A percentile compares a stretch with the other conserved stretches of the same genome.
Evolutionary conservation across 2,329 filamentous ascomycete species (phyloP).

Genomic region (Claviceps lovelessii): DNA sequence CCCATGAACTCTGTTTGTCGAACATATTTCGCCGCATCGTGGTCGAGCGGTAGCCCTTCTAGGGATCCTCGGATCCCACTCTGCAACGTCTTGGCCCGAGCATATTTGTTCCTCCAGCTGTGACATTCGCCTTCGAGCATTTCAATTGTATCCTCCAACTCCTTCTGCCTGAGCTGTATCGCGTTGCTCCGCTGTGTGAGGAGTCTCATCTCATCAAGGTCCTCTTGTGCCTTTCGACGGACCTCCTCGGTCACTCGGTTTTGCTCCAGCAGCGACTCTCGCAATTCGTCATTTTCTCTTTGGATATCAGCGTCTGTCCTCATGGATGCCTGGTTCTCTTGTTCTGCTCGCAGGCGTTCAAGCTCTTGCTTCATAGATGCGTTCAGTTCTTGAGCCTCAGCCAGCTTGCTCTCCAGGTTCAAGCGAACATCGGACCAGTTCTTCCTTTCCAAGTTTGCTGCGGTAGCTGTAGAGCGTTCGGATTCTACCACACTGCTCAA

Average conservation of each 20-base stretch:
- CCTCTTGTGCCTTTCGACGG: slow-evolving; percentile 65
- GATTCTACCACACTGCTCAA: slow-evolving; percentile 44
- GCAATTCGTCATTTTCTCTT: slow-evolving; percentile 55
- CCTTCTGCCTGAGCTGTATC: slow-evolving; percentile 68
- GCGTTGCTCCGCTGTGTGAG: slow-evolving; percentile 68
- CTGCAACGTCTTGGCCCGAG: slow-evolving; percentile 74
- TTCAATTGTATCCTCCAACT: slow-evolving; percentile 60
- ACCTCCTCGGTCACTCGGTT: slow-evolving; percentile 78
- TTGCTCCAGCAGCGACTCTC: slow-evolving; percentile 54
- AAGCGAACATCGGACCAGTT: slow-evolving; percentile 54
- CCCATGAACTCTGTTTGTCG: slow-evolving; percentile 54
- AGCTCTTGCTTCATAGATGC: slow-evolving; percentile 67
- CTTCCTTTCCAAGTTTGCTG: slow-evolving; percentile 48
- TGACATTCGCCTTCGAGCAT: slow-evolving; percentile 69
- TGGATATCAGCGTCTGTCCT: slow-evolving; percentile 40
- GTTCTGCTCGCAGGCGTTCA: slow-evolving; percentile 52
- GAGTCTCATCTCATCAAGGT: slow-evolving; percentile 76
- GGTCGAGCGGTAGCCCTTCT: slow-evolving; percentile 53
- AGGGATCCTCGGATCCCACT: slow-evolving; percentile 70
- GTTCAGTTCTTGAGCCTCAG: slow-evolving; percentile 62
- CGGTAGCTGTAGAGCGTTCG: slow-evolving; percentile 38
- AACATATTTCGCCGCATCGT: slow-evolving; percentile 53
- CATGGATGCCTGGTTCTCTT: slow-evolving; percentile 10
- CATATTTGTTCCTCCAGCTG: slow-evolving; percentile 83
- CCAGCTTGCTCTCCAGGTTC: slow-evolving; percentile 58